These are phyloP conservation scores for Balamuthia mandrillaris DNA, from an alignment of 208 protist genomes.

Conservation along the genomic window DNA sequence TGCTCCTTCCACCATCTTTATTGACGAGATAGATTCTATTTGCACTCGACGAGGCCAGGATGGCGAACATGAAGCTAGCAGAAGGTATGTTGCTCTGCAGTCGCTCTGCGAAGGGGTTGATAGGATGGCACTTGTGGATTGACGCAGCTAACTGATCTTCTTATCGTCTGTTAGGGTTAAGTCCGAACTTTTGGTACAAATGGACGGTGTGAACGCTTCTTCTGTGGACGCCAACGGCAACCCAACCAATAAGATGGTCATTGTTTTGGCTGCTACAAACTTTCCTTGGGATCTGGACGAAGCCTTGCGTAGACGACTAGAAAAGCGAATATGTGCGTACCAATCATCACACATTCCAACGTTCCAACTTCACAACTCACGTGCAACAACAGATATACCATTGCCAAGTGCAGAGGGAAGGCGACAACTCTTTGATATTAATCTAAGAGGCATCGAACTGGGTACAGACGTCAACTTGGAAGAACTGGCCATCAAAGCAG, in stretches of 20 bases:
- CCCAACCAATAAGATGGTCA: constrained; percentile 77
- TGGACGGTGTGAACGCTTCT: constrained; percentile 70
- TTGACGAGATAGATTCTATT: constrained; percentile 97
- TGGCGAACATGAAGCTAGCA: constrained; percentile 52
- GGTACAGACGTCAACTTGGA: constrained; percentile 60
- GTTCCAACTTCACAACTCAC: background rate
- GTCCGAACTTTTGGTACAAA: constrained; percentile 69
- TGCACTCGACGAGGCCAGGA: constrained; percentile 77
- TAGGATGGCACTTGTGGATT: background rate
- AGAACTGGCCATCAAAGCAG: constrained; percentile 58
- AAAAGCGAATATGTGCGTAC: constrained; percentile 71
- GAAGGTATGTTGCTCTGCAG: constrained; percentile 63
- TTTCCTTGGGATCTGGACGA: constrained; percentile 91
- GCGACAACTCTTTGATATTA: constrained; percentile 58
- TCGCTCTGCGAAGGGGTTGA: background rate
- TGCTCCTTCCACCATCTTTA: constrained; percentile 94
- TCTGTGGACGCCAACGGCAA: too few species aligned
- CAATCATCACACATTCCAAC: background rate
- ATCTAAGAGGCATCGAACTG: constrained; percentile 41
- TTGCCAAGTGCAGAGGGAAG: constrained; percentile 66
- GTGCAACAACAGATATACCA: constrained; percentile 66
- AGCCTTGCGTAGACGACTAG: constrained; percentile 84
- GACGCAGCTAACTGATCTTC: background rate
- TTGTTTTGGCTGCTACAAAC: constrained; percentile 96
- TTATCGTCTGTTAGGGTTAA: constrained; percentile 56